Percentiles rank a stretch among this genome's conserved stretches.
phyloP scores from a whole-genome alignment of 352 stramenopile genomes.

The Aphanomyces euteiches region DNA sequence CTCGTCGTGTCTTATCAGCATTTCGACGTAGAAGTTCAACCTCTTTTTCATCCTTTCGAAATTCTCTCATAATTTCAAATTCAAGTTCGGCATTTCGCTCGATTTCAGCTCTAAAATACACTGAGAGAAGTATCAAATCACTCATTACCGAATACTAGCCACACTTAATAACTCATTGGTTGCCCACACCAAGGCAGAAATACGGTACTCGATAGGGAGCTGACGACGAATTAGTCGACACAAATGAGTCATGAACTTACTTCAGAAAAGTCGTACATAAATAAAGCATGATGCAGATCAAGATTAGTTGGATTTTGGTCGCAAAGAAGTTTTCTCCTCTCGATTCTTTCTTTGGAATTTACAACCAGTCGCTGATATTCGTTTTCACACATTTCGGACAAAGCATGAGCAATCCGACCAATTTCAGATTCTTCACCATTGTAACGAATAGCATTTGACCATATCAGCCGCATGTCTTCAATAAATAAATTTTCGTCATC shows the following conservation, averaged over 20 bases:
- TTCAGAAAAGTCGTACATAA: constrained; percentile 65
- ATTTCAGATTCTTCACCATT: constrained; percentile 79
- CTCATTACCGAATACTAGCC: constrained; percentile 42
- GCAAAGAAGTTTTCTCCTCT: background rate
- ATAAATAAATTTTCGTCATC: constrained; percentile 52
- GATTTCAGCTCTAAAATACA: constrained; percentile 43
- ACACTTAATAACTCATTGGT: constrained; percentile 64
- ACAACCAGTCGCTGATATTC: constrained; percentile 75
- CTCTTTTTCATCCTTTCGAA: constrained; percentile 51
- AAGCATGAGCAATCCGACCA: constrained; percentile 52
- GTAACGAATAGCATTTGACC: constrained; percentile 73
- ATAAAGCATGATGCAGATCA: constrained; percentile 46
- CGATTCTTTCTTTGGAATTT: constrained; percentile 28
- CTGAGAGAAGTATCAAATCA: no score
- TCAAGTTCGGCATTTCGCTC: constrained; percentile 60
- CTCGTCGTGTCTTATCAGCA: constrained; percentile 45
- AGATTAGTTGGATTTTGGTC: background rate
- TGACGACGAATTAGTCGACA: constrained; percentile 24
- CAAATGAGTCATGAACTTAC: constrained; percentile 31
- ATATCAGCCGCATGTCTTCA: constrained; percentile 66
- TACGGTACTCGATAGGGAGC: constrained; percentile 56
- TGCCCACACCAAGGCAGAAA: constrained; percentile 61
- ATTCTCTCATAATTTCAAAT: constrained; percentile 47
- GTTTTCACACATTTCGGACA: constrained; percentile 80
- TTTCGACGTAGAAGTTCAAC: constrained; percentile 53